Evolutionary conservation across 129 eudicot species (phyloP).

Genomic region (Erigeron canadensis): DNA sequence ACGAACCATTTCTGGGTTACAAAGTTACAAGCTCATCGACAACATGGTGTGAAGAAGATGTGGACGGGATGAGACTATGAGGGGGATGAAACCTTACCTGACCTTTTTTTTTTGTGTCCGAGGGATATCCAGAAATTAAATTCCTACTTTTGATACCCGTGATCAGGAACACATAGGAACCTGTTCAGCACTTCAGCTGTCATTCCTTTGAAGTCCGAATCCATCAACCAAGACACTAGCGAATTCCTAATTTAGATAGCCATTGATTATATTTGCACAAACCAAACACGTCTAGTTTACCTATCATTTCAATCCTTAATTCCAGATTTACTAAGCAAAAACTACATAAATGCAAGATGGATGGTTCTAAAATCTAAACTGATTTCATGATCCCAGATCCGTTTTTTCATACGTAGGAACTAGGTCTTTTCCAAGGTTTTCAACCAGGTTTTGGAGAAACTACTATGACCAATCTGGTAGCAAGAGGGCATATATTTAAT

Average conservation of each 20-base stretch:
- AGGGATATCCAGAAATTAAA: neutral
- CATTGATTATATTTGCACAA: too few species aligned
- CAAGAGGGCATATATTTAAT: neutral
- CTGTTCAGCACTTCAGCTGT: neutral
- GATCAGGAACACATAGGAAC: neutral
- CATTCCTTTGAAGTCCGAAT: neutral
- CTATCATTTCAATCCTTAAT: too few species aligned
- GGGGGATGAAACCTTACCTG: neutral
- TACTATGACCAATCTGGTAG: neutral
- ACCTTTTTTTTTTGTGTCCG: neutral
- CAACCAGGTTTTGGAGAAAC: neutral
- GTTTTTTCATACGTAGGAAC: neutral
- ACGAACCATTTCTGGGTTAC: neutral
- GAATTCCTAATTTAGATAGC: too few species aligned
- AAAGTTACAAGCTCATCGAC: neutral
- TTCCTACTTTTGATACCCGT: neutral
- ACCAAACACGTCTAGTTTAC: too few species aligned
- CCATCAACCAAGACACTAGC: neutral
- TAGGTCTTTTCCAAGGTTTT: neutral
- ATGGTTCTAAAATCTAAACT: neutral
- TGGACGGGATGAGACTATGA: too few species aligned
- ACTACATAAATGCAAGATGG: neutral
- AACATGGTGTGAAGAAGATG: neutral
- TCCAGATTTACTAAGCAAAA: too few species aligned
- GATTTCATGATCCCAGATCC: neutral